A percentile compares a stretch with the other conserved stretches of the same genome.
Conservation (phyloP, 2,329 filamentous ascomycete species). For the Diaporthe sp. region DNA sequence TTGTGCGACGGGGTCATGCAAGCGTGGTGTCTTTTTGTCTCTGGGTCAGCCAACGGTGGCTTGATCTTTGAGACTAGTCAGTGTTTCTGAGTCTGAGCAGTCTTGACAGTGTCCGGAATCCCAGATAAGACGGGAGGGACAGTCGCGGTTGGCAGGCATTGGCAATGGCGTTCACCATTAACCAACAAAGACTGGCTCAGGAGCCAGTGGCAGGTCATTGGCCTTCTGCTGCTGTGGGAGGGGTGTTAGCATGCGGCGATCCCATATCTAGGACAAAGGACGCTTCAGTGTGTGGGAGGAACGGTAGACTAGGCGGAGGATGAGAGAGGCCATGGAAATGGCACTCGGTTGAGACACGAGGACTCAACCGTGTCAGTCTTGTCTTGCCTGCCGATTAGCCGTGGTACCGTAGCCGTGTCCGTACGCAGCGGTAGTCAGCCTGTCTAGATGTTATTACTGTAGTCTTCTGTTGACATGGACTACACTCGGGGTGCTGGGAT, state of each 20-base stretch:
- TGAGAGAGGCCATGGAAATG: conserved; percentile 4
- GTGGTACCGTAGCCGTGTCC: neutral
- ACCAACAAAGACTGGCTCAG: neutral
- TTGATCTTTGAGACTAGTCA: conserved; percentile 38
- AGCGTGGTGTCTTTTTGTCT: conserved; percentile 33
- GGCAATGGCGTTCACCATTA: neutral
- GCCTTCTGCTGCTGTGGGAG: neutral
- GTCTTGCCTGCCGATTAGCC: conserved; percentile 19
- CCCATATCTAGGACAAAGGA: neutral
- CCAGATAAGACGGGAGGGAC: neutral
- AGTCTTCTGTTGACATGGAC: neutral
- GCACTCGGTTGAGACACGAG: conserved; percentile 6
- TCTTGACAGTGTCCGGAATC: neutral
- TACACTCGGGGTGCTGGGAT: neutral
- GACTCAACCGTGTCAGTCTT: neutral
- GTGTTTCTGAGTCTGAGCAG: neutral
- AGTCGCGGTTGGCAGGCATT: neutral
- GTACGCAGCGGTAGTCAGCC: neutral
- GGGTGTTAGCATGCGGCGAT: neutral
- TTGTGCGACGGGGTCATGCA: conserved; percentile 43
- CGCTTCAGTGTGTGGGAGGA: neutral
- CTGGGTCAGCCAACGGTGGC: conserved; percentile 45
- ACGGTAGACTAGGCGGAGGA: neutral
- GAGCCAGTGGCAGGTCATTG: neutral
- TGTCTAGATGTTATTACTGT: neutral